These are phyloP conservation scores for Solanum pinnatisectum DNA, from an alignment of 257 asterid species.

Conservation along the genomic window DNA sequence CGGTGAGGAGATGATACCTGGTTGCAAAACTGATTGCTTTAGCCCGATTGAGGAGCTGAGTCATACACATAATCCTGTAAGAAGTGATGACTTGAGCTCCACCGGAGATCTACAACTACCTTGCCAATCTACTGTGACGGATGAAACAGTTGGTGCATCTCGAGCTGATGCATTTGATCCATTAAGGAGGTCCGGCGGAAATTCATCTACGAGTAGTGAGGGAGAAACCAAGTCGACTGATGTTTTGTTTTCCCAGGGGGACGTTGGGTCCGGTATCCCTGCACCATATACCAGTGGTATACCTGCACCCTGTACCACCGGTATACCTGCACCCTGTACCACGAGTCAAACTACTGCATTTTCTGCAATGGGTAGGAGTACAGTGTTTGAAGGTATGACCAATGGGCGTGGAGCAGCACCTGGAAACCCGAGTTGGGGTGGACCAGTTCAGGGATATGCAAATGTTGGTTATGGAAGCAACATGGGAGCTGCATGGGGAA, in stretches of 20 bases:
- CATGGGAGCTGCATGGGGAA: slow-evolving; percentile 47
- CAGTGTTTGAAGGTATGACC: slow-evolving; percentile 35
- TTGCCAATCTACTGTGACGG: slow-evolving; percentile 6
- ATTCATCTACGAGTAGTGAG: slow-evolving; percentile 75
- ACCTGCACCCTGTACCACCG: slow-evolving; percentile 21
- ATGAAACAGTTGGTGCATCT: slow-evolving; percentile 21
- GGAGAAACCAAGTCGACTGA: slow-evolving; percentile 50
- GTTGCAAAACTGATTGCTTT: slow-evolving; percentile 32
- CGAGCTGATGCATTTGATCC: slow-evolving; percentile 36
- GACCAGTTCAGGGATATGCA: slow-evolving; percentile 49
- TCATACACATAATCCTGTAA: slow-evolving; percentile 28
- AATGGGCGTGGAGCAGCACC: slow-evolving; percentile 50
- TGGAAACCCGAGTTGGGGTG: slow-evolving; percentile 61
- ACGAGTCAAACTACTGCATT: slow-evolving; percentile 26
- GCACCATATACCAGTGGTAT: slow-evolving; percentile 11
- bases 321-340: slow-evolving; percentile 22
- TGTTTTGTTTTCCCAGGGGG: slow-evolving; percentile 27
- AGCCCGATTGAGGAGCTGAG: slow-evolving; percentile 37
- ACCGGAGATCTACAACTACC: slow-evolving; percentile 20
- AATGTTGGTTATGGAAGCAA: slow-evolving; percentile 43
- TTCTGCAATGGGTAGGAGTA: slow-evolving; percentile 11
- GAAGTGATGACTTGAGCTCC: slow-evolving; percentile 39
- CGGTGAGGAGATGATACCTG: slow-evolving; percentile 25
- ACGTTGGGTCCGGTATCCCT: slow-evolving; percentile 35
- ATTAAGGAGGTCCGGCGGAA: slow-evolving; percentile 37